Conservation (phyloP, 192 early-diverging fungal genomes). For the Entomortierella lignicola region DNA sequence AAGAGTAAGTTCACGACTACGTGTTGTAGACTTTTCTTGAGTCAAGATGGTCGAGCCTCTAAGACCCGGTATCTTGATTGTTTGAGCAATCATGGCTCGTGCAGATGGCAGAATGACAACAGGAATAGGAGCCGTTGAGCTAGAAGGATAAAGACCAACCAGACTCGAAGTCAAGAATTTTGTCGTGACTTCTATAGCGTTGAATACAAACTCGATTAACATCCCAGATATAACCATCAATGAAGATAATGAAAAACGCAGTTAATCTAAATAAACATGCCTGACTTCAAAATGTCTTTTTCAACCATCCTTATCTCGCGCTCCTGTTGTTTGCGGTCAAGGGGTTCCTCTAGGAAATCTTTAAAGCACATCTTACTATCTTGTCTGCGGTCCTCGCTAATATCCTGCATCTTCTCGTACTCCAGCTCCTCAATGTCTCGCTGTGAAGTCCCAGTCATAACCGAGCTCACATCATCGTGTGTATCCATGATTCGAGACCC, state of each 20-base stretch:
- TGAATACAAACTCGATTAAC: too few species aligned
- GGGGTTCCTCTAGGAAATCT: slow-evolving; percentile 15
- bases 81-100: slow-evolving; percentile 3
- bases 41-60: neutral
- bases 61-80: neutral
- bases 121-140: slow-evolving; percentile 19
- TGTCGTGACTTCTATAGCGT: slow-evolving; percentile 40
- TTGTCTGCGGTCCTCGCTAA: neutral
- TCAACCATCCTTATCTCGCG: slow-evolving; percentile 39
- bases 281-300: slow-evolving; percentile 37
- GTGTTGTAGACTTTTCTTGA: neutral
- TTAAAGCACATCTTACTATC: slow-evolving; percentile 1
- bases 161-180: slow-evolving; percentile 34
- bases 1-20: slow-evolving; percentile 10
- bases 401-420: too few species aligned
- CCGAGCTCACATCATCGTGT: neutral
- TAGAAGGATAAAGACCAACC: slow-evolving; percentile 32
- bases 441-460: neutral
- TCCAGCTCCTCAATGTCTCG: too few species aligned
- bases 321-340: slow-evolving; percentile 19
- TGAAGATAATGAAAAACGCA: too few species aligned
- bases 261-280: neutral
- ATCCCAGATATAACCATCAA: too few species aligned
- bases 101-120: slow-evolving; percentile 29
- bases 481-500: neutral